phyloP scores from a whole-genome alignment of 1,284 basidiomycete genomes.

The Rhodotorula sp. region DNA sequence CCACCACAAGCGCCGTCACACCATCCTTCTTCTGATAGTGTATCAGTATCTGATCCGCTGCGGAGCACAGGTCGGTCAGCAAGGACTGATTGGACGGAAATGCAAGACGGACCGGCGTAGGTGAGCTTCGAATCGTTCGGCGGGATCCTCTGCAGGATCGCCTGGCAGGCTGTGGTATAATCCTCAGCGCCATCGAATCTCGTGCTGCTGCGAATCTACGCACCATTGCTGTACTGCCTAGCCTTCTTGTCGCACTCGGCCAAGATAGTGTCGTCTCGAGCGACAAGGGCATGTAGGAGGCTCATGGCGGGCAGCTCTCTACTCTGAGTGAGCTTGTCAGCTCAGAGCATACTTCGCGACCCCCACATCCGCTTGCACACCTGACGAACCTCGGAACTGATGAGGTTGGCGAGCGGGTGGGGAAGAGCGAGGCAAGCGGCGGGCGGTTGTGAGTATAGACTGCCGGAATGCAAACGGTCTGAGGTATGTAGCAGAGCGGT shows the following conservation, averaged over 20 bases:
- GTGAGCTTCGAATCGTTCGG: constrained; percentile 91
- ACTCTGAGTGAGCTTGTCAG: not conserved
- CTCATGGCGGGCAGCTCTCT: constrained; percentile 43
- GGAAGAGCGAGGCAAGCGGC: not conserved
- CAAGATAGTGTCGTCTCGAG: constrained; percentile 72
- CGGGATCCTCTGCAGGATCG: constrained; percentile 90
- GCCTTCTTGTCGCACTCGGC: constrained; percentile 72
- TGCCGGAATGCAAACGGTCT: too few relatives aligned
- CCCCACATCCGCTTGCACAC: too few relatives aligned
- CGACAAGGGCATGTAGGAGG: constrained; percentile 77
- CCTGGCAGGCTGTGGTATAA: constrained; percentile 67
- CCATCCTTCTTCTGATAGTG: constrained; percentile 70
- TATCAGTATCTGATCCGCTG: constrained; percentile 86
- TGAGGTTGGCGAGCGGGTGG: not conserved
- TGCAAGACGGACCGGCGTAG: constrained; percentile 51
- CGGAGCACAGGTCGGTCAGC: not conserved
- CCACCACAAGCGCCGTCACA: constrained; percentile 86
- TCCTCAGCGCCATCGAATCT: not conserved
- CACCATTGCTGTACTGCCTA: constrained; percentile 77
- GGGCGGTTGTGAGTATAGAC: too few relatives aligned
- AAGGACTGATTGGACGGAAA: not conserved
- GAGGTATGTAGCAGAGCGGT: not conserved
- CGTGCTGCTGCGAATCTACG: not conserved
- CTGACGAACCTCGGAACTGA: not conserved
- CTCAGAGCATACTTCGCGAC: not conserved